Conservation (phyloP, 495 filamentous ascomycete species). For the Trichoderma parareesei region DNA sequence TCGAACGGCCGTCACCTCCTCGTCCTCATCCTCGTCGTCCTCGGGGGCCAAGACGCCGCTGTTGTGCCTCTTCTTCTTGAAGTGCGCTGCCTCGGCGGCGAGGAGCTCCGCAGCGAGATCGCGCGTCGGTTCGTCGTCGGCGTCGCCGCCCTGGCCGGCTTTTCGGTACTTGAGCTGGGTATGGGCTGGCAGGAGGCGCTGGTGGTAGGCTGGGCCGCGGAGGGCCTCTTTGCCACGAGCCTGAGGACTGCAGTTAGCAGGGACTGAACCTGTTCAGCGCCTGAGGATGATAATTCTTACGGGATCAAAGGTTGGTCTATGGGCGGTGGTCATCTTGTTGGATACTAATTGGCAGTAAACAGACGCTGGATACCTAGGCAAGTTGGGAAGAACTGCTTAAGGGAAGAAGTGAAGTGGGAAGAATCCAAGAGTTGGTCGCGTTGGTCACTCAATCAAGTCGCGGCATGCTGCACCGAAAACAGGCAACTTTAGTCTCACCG, state of each 20-base stretch:
- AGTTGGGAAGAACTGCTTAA: background rate
- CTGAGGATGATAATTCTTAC: constrained; percentile 34
- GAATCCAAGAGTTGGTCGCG: background rate
- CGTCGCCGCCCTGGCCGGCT: constrained; percentile 80
- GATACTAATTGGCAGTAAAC: background rate
- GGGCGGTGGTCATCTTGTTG: constrained; percentile 64
- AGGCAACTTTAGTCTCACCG: constrained; percentile 18
- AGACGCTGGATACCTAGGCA: background rate
- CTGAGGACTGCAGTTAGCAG: constrained; percentile 34
- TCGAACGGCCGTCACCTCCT: constrained; percentile 26
- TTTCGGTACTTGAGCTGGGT: constrained; percentile 84
- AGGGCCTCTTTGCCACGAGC: constrained; percentile 92
- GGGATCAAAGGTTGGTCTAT: constrained; percentile 90
- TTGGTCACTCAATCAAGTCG: background rate
- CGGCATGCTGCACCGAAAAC: background rate
- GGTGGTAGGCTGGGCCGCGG: constrained; percentile 91
- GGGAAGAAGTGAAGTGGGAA: background rate
- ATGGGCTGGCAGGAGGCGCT: constrained; percentile 87
- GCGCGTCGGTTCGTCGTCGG: constrained; percentile 53
- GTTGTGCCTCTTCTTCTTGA: constrained; percentile 59
- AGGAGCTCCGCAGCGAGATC: constrained; percentile 90
- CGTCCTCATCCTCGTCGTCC: constrained; percentile 19
- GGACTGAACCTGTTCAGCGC: background rate
- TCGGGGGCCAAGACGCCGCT: constrained; percentile 38
- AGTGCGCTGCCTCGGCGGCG: constrained; percentile 78